These are phyloP conservation scores for Chimonanthus praecox DNA, from an alignment of 164 flowering plant genomes.

Conservation along the genomic window DNA sequence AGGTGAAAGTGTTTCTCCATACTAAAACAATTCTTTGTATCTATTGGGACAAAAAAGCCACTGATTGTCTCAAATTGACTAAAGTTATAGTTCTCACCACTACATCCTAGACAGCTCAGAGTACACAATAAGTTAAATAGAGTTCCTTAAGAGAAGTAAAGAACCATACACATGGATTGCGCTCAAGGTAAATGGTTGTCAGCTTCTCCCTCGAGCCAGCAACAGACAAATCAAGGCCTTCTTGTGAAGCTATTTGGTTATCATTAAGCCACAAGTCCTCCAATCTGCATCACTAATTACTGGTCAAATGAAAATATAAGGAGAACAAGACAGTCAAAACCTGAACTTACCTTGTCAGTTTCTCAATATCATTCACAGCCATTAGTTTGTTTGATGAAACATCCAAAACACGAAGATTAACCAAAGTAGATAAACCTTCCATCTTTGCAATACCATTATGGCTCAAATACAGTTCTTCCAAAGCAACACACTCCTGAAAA, in stretches of 20 bases:
- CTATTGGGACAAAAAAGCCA: no score
- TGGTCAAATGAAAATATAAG: not conserved
- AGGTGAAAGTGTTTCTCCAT: no score
- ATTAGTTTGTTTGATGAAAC: constrained; percentile 84
- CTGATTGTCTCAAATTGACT: no score
- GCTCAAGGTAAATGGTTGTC: constrained; percentile 85
- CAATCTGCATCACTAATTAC: constrained; percentile 44
- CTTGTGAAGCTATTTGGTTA: constrained; percentile 77
- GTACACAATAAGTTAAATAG: no score
- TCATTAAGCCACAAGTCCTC: constrained; percentile 98
- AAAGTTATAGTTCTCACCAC: no score
- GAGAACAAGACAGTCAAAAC: not conserved
- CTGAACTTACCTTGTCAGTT: constrained; percentile 44
- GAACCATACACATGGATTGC: constrained; percentile 85
- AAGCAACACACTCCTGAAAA: constrained; percentile 73
- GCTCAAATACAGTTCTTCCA: constrained; percentile 94
- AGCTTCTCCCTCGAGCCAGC: constrained; percentile 77
- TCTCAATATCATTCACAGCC: constrained; percentile 60
- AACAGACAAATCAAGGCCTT: constrained; percentile 60
- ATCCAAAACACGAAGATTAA: constrained; percentile 81
- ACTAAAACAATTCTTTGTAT: no score
- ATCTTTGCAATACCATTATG: constrained; percentile 93
- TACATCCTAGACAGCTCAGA: no score
- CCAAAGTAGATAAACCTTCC: constrained; percentile 82
- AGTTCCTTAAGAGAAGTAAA: not conserved